Evolutionary conservation across 2,329 filamentous ascomycete species (phyloP), one percentile per base, ranked within the genome.

Genomic region (Botrytis hyacinthi): DNA sequence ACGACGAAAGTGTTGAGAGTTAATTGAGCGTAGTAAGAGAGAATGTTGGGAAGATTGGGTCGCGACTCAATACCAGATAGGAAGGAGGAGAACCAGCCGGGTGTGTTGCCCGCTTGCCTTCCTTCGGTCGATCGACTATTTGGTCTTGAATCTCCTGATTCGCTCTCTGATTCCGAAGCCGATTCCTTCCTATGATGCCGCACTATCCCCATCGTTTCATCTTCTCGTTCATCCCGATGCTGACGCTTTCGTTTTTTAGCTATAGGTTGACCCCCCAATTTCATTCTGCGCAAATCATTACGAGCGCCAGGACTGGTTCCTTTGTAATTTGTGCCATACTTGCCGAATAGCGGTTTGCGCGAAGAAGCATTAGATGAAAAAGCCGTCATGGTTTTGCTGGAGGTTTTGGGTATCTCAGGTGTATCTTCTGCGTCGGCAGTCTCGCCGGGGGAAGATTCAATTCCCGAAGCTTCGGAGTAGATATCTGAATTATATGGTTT

Each of bases 11-110:
- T 78, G 73, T 88, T 88, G 73, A 87, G 76, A 9, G 84, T 78
- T 65, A 92, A 84, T 79, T 92, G 90, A 20, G 89, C 86, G 83
- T 91, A 92, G 82, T 86, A 90, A 29, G 89, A 90, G 26, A 93
- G 84, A 42, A 91, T 89, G 72, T 88, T 85, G 0, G 91, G 91
- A 14, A 92, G 85, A 73, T 89, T 86, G 0, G 91, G 91, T 76
- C 92, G 89, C 8, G 86, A 85, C 77, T 90, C 89, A 71, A 93
- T 84, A 81, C 90, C 89, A 29, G 86, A 85, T 78, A 92, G 88
- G 75, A 91, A 83, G 51, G 85, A 83, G 4, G 84, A 84, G 71
- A 87, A 83, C 40, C 81, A 81, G n/a, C 81, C 81, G 77, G 77
- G 73, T 40, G 42, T 73, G 42, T 65, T 74, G 18, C 70, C 76